Conservation (phyloP, 192 early-diverging fungal genomes). For the Coemansia sp. region DNA sequence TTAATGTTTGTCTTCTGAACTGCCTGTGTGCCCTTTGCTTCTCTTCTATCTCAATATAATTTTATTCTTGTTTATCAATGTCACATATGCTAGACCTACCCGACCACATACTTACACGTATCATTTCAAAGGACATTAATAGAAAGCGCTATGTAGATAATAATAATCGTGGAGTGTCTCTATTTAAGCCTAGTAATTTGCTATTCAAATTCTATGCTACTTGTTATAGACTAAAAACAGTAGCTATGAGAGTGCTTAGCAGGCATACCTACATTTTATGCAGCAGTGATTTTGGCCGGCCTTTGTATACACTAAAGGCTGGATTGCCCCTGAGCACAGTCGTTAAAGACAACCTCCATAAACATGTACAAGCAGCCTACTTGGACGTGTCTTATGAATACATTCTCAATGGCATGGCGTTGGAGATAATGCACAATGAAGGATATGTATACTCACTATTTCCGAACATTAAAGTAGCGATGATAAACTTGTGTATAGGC, state of each 20-base stretch:
- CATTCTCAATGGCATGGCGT: background rate
- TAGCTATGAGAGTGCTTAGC: background rate
- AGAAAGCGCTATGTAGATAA: background rate
- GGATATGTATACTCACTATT: background rate
- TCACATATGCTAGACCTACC: background rate
- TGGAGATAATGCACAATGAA: background rate
- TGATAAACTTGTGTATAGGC: background rate
- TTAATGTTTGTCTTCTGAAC: background rate
- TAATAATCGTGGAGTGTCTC: background rate
- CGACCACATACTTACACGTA: background rate
- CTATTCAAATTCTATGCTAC: background rate
- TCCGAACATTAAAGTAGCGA: background rate
- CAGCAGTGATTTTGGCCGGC: slow-evolving; percentile 1
- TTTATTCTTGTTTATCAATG: background rate
- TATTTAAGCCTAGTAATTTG: background rate
- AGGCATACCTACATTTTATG: background rate
- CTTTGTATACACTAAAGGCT: background rate
- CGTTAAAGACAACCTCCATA: background rate
- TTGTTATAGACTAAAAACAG: background rate
- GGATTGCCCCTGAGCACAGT: background rate
- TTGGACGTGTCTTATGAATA: background rate
- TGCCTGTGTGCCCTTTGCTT: background rate
- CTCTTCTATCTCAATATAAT: background rate
- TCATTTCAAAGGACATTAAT: background rate
- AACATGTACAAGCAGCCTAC: background rate